Base-by-base conservation (phyloP, 1,139 yeast species). In the Suhomyces anneliseae region DNA sequence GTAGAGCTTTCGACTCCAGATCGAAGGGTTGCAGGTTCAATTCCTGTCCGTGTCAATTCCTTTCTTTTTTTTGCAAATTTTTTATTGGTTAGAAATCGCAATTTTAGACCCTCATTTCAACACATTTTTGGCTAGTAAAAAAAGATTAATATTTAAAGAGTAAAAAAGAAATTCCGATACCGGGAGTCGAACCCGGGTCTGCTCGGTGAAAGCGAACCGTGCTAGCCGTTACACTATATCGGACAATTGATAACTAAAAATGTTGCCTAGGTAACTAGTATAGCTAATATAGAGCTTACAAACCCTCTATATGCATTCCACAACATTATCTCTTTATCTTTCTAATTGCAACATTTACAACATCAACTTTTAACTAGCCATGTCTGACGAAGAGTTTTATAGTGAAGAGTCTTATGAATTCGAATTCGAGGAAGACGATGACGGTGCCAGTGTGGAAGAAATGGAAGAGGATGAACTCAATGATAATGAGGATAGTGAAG, bases 1-100 rank as follows among this genome's bases (percentile, higher is more conserved):
- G 90, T 83, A 84, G 90, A 83, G 89, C 89, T 82, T 83, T 83
- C 83, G 90, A 84, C 83, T 85, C 89, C 89, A 83, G 46, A 78
- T 79, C 84, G 79, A 78, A 78, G 78, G 84, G 84, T 77, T 79
- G 61, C 61, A 57, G 61, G 61, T 57, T 57, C 61, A 53, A 57
- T 55, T 57, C 61, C 61, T 57, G 61, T 56, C 59, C 59, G 61
- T 52, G 56, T 53, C 56, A 53, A 37, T 49, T 51, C 42, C 46
- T 51, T 51, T 49, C 40, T 42, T 46, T 45, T 46, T 44, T 14
- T 14, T 14, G 15, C 15, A 14, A 14, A 14, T 14, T 14, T 14
- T 39, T 26, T 39, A 29, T 33, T 33, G 7, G 15, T 7, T 7
- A 15, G 5, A 24, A n/a, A 14, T 37, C 35, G 37, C 27, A 10